Percentiles rank a stretch among this genome's conserved stretches.
Conservation (phyloP, 1,284 basidiomycete species). For the Porodaedalea pini region DNA sequence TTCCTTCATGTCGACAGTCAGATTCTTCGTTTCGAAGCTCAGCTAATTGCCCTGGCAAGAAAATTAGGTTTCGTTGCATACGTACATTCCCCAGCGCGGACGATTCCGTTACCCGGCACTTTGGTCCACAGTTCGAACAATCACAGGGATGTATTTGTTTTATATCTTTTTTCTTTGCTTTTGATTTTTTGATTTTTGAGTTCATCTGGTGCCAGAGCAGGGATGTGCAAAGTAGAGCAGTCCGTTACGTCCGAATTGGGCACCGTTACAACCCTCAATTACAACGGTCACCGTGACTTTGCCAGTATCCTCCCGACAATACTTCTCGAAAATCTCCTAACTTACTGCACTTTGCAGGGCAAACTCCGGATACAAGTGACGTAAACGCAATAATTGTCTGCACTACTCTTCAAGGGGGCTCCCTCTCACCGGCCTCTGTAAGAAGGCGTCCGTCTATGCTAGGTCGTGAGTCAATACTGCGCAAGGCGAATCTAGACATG, state of each 20-base stretch:
- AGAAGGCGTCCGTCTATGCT: background rate
- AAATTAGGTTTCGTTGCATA: constrained; percentile 16
- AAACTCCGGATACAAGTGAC: constrained; percentile 13
- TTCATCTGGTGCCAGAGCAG: background rate
- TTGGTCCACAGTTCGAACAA: constrained; percentile 6
- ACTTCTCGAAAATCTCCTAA: background rate
- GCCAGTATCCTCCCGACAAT: background rate
- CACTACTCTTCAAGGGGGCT: background rate
- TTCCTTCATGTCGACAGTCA: constrained; percentile 9
- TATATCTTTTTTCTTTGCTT: background rate
- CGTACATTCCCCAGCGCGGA: constrained; percentile 11
- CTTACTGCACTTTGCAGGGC: too few relatives aligned
- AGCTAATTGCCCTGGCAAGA: constrained; percentile 6
- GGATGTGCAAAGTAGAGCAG: background rate
- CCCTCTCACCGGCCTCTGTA: constrained; percentile 10
- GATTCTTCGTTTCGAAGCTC: background rate
- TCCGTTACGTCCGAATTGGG: too few relatives aligned
- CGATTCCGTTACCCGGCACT: constrained; percentile 1
- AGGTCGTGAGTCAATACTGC: background rate
- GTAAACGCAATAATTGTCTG: constrained; percentile 16
- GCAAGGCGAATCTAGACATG: too few relatives aligned
- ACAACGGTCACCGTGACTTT: too few relatives aligned
- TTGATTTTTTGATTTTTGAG: background rate
- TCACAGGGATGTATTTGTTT: constrained; percentile 6
- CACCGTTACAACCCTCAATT: too few relatives aligned